Evolutionary conservation across 352 stramenopile species (phyloP).

Genomic region (Phytophthora citricola): DNA sequence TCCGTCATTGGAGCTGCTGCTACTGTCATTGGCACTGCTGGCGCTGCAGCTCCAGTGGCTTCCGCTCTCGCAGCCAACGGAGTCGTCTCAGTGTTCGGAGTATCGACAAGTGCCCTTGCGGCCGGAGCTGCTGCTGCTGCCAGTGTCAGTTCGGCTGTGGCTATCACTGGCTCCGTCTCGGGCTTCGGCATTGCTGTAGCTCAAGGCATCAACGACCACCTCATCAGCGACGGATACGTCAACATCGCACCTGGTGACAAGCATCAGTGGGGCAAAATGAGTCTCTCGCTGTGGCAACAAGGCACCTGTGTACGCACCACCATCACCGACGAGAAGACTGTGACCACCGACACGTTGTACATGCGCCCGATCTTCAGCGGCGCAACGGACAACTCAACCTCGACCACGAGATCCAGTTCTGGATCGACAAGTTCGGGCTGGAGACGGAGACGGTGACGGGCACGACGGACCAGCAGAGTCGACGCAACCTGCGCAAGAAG

Average conservation of each 20-base stretch:
- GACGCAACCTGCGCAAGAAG: conserved; percentile 1
- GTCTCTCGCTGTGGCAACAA: conserved; percentile 57
- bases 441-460: conserved; percentile 13
- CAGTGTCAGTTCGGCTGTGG: conserved; percentile 24
- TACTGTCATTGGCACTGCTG: conserved; percentile 39
- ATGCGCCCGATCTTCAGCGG: conserved; percentile 64
- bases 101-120: conserved; percentile 31
- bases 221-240: conserved; percentile 44
- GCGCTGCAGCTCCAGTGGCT: conserved; percentile 39
- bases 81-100: conserved; percentile 41
- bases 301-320: conserved; percentile 49
- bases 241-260: conserved; percentile 37
- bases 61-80: conserved; percentile 35
- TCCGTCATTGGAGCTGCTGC: conserved; percentile 33
- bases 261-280: conserved; percentile 51
- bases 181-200: conserved; percentile 45
- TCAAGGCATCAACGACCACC: conserved; percentile 39
- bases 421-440: conserved; percentile 51
- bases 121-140: conserved; percentile 6
- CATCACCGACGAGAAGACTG: conserved; percentile 41
- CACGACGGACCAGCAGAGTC: conserved; percentile 2
- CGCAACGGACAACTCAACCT: conserved; percentile 46
- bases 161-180: conserved; percentile 33
- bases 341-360: conserved; percentile 50
- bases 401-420: conserved; percentile 55